Conservation (phyloP, 83 land plant species). For the Diphasiastrum complanatum region DNA sequence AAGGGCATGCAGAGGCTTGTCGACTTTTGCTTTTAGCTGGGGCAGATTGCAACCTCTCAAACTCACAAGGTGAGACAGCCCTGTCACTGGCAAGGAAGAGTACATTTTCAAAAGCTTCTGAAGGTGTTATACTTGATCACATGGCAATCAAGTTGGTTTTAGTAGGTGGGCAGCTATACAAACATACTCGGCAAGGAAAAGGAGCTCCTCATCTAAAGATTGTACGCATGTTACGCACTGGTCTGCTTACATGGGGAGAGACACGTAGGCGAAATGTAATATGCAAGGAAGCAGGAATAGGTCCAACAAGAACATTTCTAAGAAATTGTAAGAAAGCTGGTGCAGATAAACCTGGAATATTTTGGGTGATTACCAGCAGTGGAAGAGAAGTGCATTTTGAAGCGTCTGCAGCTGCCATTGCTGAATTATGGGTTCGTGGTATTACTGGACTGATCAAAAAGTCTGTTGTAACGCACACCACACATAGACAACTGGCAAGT, state of each 20-base stretch:
- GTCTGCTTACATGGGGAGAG: conserved; percentile 67
- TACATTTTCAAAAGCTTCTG: conserved; percentile 31
- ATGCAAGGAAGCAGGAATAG: conserved; percentile 54
- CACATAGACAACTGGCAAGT: too few relatives aligned
- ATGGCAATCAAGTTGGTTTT: conserved; percentile 57
- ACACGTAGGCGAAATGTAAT: conserved; percentile 51
- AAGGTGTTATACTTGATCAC: conserved; percentile 52
- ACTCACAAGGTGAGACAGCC: conserved; percentile 62
- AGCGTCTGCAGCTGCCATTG: conserved; percentile 47
- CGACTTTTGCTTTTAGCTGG: conserved; percentile 46
- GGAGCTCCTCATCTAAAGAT: conserved; percentile 63
- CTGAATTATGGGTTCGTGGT: conserved; percentile 73
- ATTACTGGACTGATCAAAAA: too few relatives aligned
- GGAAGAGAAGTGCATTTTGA: conserved; percentile 71
- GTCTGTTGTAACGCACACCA: too few relatives aligned
- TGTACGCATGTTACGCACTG: conserved; percentile 47
- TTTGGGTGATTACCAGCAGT: conserved; percentile 49
- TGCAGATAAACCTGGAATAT: conserved; percentile 43
- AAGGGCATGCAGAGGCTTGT: conserved; percentile 60
- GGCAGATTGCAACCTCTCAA: conserved; percentile 45
- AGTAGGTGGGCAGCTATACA: conserved; percentile 40
- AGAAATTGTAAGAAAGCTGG: conserved; percentile 58
- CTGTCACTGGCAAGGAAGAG: conserved; percentile 50
- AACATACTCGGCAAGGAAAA: conserved; percentile 76
- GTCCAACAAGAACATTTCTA: conserved; percentile 44